Base-by-base conservation (phyloP, 1,284 basidiomycete species). In the Marasmius fiardii region DNA sequence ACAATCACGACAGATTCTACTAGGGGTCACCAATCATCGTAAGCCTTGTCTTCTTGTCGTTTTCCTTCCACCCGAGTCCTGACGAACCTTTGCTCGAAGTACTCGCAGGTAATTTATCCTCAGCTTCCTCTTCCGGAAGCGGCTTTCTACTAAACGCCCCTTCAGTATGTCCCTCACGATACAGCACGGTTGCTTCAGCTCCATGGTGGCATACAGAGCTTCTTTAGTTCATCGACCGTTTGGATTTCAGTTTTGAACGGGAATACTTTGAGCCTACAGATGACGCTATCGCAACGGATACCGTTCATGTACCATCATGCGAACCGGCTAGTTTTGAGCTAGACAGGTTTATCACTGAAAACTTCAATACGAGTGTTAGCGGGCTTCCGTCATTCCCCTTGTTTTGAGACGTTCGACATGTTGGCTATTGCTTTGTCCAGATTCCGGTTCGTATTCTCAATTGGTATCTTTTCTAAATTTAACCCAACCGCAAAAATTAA, bases 291-390 rank as follows among this genome's bases (percentile, higher is more conserved):
- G 4, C 78, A 82, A 58, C 79, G 82, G 58, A 83, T 83, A 58
- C 81, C 82, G 0, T 82, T 77, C 68, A 83, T 85, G 82, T 84
- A 83, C 63, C 82, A 85, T 66, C 84, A 85, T 62, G 83, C 78
- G 1, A 76, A 82, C 62, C 66, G 70, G 3, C 83, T 82, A 0
- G 82, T 80, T 0, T 63, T 78, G 18, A 84, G 45, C 41, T 10
- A 43, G 56, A 21, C 20, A 43, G 18, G 43, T n/a, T 33, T 16
- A 58, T 58, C 37, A 20, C 31, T n/a, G 26, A 31, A 20, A 26
- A n/a, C n/a, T 58, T 58, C 21, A 58, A 58, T 45, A 58, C 56
- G 20, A 50, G 45, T 20, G 33, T 48, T 28, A 58, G 54, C 34
- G 56, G n/a, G n/a, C n/a, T n/a, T n/a, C n/a, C n/a, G 52, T 53